These are phyloP conservation scores for Pleurotus tuber-regium DNA, from an alignment of 768 basidiomycete species.

Conservation along the genomic window DNA sequence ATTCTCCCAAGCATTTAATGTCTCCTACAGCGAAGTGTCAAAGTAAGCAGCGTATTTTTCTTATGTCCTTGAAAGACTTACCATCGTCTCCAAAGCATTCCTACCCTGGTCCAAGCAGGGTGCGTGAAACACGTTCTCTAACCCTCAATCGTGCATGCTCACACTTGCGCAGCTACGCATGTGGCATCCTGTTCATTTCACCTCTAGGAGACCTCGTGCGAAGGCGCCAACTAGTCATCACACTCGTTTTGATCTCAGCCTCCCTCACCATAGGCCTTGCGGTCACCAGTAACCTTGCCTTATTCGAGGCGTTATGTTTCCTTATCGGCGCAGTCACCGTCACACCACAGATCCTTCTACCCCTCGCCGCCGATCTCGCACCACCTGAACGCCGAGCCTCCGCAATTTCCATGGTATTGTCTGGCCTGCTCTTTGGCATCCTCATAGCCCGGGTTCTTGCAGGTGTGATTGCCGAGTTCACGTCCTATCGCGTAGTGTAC, in stretches of 20 bases:
- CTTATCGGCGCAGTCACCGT: constrained; percentile 71
- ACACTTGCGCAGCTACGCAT: constrained; percentile 52
- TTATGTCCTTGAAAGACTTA: background rate
- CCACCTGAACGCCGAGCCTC: constrained; percentile 69
- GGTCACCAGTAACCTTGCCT: constrained; percentile 52
- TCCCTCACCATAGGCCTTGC: constrained; percentile 71
- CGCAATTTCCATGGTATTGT: constrained; percentile 72
- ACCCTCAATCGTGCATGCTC: background rate
- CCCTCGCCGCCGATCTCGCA: constrained; percentile 79
- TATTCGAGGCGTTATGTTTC: constrained; percentile 68
- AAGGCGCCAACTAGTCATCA: constrained; percentile 65
- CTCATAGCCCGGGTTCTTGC: constrained; percentile 73
- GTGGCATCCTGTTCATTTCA: constrained; percentile 70
- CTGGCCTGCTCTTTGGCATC: constrained; percentile 68
- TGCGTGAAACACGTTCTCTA: constrained; percentile 14
- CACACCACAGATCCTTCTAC: constrained; percentile 75
- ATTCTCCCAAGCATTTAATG: constrained; percentile 36
- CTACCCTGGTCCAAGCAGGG: constrained; percentile 50
- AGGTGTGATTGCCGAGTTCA: constrained; percentile 72
- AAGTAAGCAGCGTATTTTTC: constrained; percentile 16
- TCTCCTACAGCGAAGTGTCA: constrained; percentile 23
- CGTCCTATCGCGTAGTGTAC: constrained; percentile 72
- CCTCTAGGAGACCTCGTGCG: constrained; percentile 85
- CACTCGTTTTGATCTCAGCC: constrained; percentile 50
- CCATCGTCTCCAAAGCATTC: constrained; percentile 18